Evolutionary conservation across 257 asterid species (phyloP).

Genomic region (Catharanthus roseus): DNA sequence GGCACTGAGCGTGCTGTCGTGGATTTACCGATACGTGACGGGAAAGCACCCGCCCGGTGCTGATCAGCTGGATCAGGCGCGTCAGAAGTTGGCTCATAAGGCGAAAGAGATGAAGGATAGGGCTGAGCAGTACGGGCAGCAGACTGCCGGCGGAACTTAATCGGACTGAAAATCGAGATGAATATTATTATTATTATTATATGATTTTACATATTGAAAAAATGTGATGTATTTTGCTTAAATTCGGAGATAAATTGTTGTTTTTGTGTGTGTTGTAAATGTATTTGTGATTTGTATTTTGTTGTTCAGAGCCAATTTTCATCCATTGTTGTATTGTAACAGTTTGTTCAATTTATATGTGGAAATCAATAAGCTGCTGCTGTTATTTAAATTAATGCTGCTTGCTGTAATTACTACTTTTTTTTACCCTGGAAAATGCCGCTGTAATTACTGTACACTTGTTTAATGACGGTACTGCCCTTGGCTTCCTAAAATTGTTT

Average conservation of each 20-base stretch:
- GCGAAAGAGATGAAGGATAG: conserved; percentile 65
- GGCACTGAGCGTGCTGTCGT: conserved; percentile 55
- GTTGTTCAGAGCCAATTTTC: no score
- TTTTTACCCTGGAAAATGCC: no score
- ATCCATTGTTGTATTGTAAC: neutral
- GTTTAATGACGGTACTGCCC: no score
- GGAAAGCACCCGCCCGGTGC: conserved; percentile 62
- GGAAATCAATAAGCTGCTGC: neutral
- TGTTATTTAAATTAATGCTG: no score
- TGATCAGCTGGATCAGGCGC: conserved; percentile 43
- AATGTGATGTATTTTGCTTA: neutral
- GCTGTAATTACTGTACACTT: no score
- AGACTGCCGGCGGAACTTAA: neutral
- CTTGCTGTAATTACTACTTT: no score
- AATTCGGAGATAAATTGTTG: neutral
- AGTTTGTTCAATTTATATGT: neutral
- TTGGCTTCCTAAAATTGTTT: no score
- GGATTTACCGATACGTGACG: conserved; percentile 43
- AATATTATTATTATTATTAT: no score
- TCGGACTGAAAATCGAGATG: no score
- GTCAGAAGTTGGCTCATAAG: conserved; percentile 40
- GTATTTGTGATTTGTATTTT: neutral
- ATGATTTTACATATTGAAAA: no score
- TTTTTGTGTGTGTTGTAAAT: neutral
- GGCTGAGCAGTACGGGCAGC: conserved; percentile 39